A percentile compares a stretch with the other conserved stretches of the same genome.
Evolutionary conservation across 2,329 filamentous ascomycete genomes (phyloP).

Genomic region (Verticillium zaregamsianum): DNA sequence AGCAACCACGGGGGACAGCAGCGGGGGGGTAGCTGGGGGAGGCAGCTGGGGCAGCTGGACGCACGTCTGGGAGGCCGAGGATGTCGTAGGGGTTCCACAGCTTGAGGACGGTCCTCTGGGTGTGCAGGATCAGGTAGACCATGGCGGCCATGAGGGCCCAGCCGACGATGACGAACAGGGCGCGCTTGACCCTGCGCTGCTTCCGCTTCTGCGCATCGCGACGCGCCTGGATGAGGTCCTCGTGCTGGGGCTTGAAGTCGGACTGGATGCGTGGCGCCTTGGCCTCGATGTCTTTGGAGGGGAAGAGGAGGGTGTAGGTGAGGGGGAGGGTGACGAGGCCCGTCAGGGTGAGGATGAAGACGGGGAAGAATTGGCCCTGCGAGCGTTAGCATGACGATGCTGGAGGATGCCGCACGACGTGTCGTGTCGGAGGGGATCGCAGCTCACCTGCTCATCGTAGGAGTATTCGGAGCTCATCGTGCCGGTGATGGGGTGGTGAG

Average conservation of each 20-base stretch:
- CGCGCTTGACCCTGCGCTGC: conserved; percentile 83
- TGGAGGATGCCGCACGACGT: background rate
- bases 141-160: conserved; percentile 86
- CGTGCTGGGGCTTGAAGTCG: conserved; percentile 77
- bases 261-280: conserved; percentile 80
- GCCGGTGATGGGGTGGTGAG: conserved; percentile 20
- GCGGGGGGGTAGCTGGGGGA: conserved; percentile 59
- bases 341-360: conserved; percentile 91
- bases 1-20: conserved; percentile 4
- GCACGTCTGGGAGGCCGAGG: conserved; percentile 75
- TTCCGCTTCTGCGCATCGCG: conserved; percentile 84
- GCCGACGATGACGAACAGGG: conserved; percentile 68
- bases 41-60: conserved; percentile 31
- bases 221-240: conserved; percentile 75
- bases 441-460: conserved; percentile 82
- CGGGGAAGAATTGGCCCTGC: conserved; percentile 97
- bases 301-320: conserved; percentile 82
- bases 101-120: conserved; percentile 66
- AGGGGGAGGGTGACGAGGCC: conserved; percentile 84
- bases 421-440: background rate
- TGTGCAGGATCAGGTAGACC: conserved; percentile 83
- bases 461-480: conserved; percentile 93
- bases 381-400: background rate
- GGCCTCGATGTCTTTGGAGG: conserved; percentile 71
- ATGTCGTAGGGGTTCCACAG: conserved; percentile 98